These are phyloP conservation scores for Euryodendron excelsum DNA, from an alignment of 148 eudicot genomes.

Conservation along the genomic window DNA sequence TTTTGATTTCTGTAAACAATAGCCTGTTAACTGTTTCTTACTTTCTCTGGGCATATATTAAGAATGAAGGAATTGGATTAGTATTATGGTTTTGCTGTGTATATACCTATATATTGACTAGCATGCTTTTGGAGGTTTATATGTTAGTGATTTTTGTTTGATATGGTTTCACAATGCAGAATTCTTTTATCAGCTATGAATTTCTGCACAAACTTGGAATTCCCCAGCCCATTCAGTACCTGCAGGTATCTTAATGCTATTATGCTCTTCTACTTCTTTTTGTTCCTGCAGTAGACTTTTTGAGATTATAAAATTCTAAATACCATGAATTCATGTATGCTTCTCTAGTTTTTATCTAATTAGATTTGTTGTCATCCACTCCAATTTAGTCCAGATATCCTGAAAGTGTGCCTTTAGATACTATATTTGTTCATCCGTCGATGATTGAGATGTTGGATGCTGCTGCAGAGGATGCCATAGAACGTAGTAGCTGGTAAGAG, in stretches of 20 bases:
- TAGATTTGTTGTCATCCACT: conserved; percentile 21
- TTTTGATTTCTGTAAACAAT: background rate
- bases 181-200: conserved; percentile 81
- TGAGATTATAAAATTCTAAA: background rate
- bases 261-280: background rate
- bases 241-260: conserved; percentile 66
- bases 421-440: conserved; percentile 82
- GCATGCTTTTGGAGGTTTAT: background rate
- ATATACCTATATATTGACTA: background rate
- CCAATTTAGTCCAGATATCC: conserved; percentile 84
- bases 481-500: conserved; percentile 84
- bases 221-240: conserved; percentile 83
- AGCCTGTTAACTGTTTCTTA: background rate
- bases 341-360: conserved; percentile 19
- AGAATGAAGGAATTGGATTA: background rate
- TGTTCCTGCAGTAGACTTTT: background rate
- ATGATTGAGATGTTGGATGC: conserved; percentile 88
- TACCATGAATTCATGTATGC: background rate
- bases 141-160: background rate
- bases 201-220: conserved; percentile 89
- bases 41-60: background rate
- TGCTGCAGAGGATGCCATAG: conserved; percentile 84
- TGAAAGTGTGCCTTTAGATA: conserved; percentile 77
- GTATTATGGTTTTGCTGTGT: background rate
- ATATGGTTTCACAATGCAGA: conserved; percentile 48